These are phyloP conservation scores for Craterostigma plantagineum DNA, from an alignment of 257 asterid species.

Conservation along the genomic window DNA sequence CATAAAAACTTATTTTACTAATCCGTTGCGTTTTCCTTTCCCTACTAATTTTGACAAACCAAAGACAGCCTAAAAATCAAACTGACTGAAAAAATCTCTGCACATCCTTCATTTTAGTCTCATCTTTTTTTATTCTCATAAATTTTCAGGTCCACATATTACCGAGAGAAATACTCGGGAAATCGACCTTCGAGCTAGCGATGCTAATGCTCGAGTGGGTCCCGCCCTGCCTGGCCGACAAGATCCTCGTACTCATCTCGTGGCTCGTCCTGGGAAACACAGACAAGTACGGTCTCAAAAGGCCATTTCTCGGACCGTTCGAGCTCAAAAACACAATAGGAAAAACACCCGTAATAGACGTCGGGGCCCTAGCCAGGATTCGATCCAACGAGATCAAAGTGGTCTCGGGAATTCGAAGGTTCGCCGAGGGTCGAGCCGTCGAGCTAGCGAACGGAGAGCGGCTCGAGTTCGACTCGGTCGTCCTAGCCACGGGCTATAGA, in stretches of 20 bases:
- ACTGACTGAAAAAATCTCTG: no score
- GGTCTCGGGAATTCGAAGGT: constrained; percentile 62
- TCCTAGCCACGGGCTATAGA: constrained; percentile 77
- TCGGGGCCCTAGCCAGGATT: constrained; percentile 55
- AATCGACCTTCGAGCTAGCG: constrained; percentile 54
- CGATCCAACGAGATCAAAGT: constrained; percentile 65
- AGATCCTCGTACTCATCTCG: constrained; percentile 31
- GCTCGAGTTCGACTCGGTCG: constrained; percentile 48
- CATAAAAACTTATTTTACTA: no score
- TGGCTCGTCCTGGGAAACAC: constrained; percentile 50
- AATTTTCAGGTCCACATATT: constrained; percentile 56
- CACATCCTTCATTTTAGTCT: no score
- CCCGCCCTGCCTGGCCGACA: constrained; percentile 61
- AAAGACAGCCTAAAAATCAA: no score
- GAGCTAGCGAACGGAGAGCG: constrained; percentile 43
- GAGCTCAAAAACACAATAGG: constrained; percentile 65
- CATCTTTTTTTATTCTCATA: background rate
- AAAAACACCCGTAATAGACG: constrained; percentile 85
- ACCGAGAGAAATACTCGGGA: constrained; percentile 70
- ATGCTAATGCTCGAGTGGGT: constrained; percentile 47
- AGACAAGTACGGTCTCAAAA: constrained; percentile 51
- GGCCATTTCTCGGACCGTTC: constrained; percentile 66
- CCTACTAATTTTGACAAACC: no score
- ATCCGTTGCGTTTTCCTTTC: no score
- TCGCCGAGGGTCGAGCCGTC: constrained; percentile 26